Conservation (phyloP, 345 rosid species). For the Lepidium sativum region DNA sequence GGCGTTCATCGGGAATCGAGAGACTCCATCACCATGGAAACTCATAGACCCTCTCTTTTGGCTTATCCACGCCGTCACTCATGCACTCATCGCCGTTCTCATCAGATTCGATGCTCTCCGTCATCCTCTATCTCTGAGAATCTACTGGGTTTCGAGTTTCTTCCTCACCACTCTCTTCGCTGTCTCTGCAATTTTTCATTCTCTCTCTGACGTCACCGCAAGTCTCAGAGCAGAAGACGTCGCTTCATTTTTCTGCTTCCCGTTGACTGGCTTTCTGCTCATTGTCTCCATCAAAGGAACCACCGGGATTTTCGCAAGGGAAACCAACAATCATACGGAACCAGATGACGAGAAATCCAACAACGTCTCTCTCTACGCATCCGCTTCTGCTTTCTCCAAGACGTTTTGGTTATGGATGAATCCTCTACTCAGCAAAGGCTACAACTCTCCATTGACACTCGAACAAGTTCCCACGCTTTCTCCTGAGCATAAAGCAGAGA, state of each 20-base stretch:
- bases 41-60: slow-evolving; percentile 44
- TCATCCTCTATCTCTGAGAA: slow-evolving; percentile 60
- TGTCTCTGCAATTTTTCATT: slow-evolving; percentile 43
- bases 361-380: slow-evolving; percentile 49
- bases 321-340: slow-evolving; percentile 9
- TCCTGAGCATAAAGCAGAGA: slow-evolving; percentile 71
- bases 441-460: slow-evolving; percentile 61
- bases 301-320: slow-evolving; percentile 42
- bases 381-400: slow-evolving; percentile 61
- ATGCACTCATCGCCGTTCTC: slow-evolving; percentile 43
- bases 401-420: slow-evolving; percentile 92
- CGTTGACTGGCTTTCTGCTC: slow-evolving; percentile 48
- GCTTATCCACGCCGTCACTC: slow-evolving; percentile 68
- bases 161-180: slow-evolving; percentile 40
- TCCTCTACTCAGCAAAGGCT: slow-evolving; percentile 69
- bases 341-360: slow-evolving; percentile 34
- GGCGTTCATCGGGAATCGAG: slow-evolving; percentile 29
- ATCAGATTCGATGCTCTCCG: slow-evolving; percentile 46
- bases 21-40: slow-evolving; percentile 37
- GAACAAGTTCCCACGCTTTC: slow-evolving; percentile 71
- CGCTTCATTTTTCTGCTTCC: slow-evolving; percentile 40
- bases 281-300: slow-evolving; percentile 49
- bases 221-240: slow-evolving; percentile 43
- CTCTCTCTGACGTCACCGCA: slow-evolving; percentile 20
- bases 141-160: slow-evolving; percentile 59